Evolutionary conservation across 768 basidiomycete species (phyloP), one percentile per base, ranked within the genome.

Genomic region (Lentinula sp.): DNA sequence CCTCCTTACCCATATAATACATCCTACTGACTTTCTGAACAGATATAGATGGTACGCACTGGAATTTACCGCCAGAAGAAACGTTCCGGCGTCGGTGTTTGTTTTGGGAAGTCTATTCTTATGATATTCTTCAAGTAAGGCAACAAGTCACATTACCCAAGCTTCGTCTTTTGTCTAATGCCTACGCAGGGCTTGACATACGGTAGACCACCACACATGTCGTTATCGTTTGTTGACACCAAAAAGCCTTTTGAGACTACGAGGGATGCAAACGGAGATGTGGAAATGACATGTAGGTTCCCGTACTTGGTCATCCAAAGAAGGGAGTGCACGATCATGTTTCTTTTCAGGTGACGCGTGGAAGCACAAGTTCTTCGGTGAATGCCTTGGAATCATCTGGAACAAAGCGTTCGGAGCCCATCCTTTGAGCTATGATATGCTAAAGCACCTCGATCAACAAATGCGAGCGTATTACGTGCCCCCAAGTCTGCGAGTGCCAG

Each of bases 11-110:
- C 35, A 34, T 61, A 59, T 9, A 61, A 10, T 39, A 42, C 58
- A 59, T 39, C 51, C 4, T 35, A 3, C 18, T 39, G 35, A 37
- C 8, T 34, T 40, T 23, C 37, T 50, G 53, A 65, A 16, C 28
- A 89, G 87, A 89, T 70, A 81, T 86, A 51, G 87, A 89, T 65
- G 85, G 84, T 63, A 80, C 80, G 35, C 80, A 80, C 64, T 89
- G 86, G 85, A 82, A 84, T 57, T 70, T 87, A 15, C 74, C 80
- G 55, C 65, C 74, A 11, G 78, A 76, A 61, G 85, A 89, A 68
- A 82, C 86, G 0, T 76, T 80, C 59, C 80, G 80, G 68, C 77
- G 86, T 62, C 78, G 85, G 28, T 78, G 80, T 61, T 70, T 89
- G 16, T 80, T 87, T 64, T 87, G 86, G 73, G 87, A 89, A 65